These are phyloP conservation scores for Nitzschia putrida DNA, from an alignment of 108 stramenopile genomes.

Conservation along the genomic window DNA sequence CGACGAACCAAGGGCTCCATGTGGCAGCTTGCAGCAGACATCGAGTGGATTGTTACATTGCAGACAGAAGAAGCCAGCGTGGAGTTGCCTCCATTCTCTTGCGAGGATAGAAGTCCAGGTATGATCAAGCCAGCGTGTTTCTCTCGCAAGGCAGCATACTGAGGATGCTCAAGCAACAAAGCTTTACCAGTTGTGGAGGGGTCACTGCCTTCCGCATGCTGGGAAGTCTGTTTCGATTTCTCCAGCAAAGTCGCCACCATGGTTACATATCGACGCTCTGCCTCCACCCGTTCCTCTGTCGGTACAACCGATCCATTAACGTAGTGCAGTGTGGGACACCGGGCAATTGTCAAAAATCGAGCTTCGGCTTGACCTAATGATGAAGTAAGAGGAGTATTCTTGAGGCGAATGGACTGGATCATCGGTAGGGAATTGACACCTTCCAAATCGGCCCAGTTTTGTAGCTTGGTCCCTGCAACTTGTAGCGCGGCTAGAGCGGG, in stretches of 20 bases:
- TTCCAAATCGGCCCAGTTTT: slow-evolving; percentile 71
- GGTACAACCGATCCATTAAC: slow-evolving; percentile 79
- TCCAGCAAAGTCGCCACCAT: slow-evolving; percentile 23
- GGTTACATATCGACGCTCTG: slow-evolving; percentile 78
- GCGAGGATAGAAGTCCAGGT: slow-evolving; percentile 7
- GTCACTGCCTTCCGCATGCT: not conserved
- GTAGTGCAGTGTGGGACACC: slow-evolving; percentile 56
- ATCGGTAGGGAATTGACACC: slow-evolving; percentile 42
- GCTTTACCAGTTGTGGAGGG: slow-evolving; percentile 1
- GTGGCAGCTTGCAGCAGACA: slow-evolving; percentile 73
- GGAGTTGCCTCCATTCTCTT: slow-evolving; percentile 3
- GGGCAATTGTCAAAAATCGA: slow-evolving; percentile 73
- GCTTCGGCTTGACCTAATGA: slow-evolving; percentile 73
- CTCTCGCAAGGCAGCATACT: slow-evolving; percentile 45
- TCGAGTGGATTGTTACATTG: slow-evolving; percentile 69
- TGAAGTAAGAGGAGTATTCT: slow-evolving; percentile 71
- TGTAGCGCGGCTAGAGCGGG: slow-evolving; percentile 57
- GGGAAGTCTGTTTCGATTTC: not conserved
- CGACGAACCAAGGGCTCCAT: slow-evolving; percentile 74
- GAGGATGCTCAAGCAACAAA: slow-evolving; percentile 60
- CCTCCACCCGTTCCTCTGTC: slow-evolving; percentile 67
- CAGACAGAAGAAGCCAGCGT: slow-evolving; percentile 58
- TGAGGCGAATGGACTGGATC: slow-evolving; percentile 58
- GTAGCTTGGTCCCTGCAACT: slow-evolving; percentile 64
- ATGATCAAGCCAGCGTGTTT: slow-evolving; percentile 64